phyloP scores from a whole-genome alignment of 768 basidiomycete genomes.

The Termitomyces sp. region DNA sequence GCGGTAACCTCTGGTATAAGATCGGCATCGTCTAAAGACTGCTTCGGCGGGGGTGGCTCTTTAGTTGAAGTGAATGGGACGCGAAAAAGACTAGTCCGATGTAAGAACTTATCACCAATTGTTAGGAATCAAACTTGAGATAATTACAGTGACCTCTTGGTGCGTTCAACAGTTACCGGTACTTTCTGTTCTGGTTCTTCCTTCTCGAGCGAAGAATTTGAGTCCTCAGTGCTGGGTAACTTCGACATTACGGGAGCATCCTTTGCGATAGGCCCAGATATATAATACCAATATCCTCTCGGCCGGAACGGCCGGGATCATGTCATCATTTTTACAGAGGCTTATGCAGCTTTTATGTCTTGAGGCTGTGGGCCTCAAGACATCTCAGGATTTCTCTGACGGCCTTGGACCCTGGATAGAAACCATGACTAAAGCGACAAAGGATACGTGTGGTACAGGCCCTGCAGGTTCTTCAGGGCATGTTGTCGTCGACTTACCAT shows the following conservation, averaged over 20 bases:
- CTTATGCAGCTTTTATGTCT: neutral
- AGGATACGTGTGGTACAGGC: constrained; percentile 11
- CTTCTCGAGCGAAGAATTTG: constrained; percentile 1
- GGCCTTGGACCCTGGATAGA: no score
- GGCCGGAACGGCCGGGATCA: constrained; percentile 1
- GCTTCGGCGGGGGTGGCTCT: constrained; percentile 36
- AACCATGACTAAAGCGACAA: neutral
- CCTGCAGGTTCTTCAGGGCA: constrained; percentile 1
- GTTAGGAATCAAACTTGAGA: neutral
- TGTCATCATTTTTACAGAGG: neutral
- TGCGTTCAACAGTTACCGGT: neutral
- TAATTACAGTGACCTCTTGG: constrained; percentile 9
- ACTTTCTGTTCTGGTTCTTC: constrained; percentile 1
- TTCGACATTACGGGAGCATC: constrained; percentile 6
- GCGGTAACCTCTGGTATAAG: constrained; percentile 66
- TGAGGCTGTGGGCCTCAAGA: neutral
- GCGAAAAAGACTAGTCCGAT: constrained; percentile 19
- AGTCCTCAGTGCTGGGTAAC: neutral
- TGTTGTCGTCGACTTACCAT: no score
- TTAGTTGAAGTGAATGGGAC: constrained; percentile 36
- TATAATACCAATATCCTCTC: neutral
- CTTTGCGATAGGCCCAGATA: neutral
- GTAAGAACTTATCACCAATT: neutral
- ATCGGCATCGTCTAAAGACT: constrained; percentile 53
- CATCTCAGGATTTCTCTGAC: no score